Evolutionary conservation across 1,284 basidiomycete species (phyloP), one percentile per base, ranked within the genome.

Genomic region (Sphagnurus paluster): DNA sequence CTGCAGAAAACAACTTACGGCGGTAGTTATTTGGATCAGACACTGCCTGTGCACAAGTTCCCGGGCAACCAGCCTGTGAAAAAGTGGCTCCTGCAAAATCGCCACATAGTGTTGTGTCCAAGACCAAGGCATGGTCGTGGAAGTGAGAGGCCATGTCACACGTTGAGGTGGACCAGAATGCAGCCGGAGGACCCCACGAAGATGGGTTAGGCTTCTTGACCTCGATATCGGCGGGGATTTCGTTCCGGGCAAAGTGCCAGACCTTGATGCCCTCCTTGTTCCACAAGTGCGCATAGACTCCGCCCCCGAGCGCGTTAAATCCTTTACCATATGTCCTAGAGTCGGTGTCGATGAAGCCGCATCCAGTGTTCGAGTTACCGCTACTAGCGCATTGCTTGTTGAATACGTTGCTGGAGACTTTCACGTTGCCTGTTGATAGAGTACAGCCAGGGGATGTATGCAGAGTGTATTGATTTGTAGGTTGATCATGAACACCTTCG

Each of bases 261-360:
- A 93, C 75, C 41, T 72, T 76, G 63, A 96, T 83, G 4, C 87
- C 90, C 5, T 65, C 60, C 23, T 59, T 58, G 55, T 86, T 77
- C 83, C 88, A 87, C 26, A 82, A 64, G 65, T 87, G 84, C 1
- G 80, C 90, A 56, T 74, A 91, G 16, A 93, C 87, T 13, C 90
- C 91, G 8, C 92, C 92, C 1, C 71, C 64, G 10, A 60, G 48
- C 16, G 58, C 20, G 66, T 93, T 92, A 72, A 93, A 91, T 3
- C 71, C 73, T 42, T 76, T 67, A 1, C 91, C 91, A 54, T 82
- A 95, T 5, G 80, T 80, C 9, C 63, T 63, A 10, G 67, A 53
- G 29, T 76, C 74, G 16, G 67, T 59, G 53, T 86, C 84, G 20
- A 65, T 52, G 58, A 84, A 82, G 0, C 74, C 79, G 62, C 90